These are phyloP conservation scores for Elsinoe ampelina DNA, from an alignment of 2,329 filamentous ascomycete genomes.

Conservation along the genomic window DNA sequence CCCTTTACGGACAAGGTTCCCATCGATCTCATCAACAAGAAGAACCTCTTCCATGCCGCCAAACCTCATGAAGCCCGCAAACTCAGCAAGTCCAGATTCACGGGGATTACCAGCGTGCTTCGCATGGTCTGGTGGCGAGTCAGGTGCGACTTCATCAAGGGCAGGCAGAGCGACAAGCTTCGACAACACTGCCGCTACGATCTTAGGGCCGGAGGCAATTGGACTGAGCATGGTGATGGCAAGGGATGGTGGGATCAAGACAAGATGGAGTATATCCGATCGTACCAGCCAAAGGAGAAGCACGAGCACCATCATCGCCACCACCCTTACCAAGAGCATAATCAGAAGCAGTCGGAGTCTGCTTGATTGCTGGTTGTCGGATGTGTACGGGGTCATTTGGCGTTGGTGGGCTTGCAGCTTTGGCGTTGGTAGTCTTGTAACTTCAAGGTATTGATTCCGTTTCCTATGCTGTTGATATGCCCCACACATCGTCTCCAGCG, in stretches of 20 bases:
- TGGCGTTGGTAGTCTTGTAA: neutral
- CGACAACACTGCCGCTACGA: neutral
- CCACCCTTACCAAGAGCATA: neutral
- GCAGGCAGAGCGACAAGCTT: slow-evolving; percentile 1
- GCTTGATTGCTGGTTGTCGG: too few relatives aligned
- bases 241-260: slow-evolving; percentile 7
- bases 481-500: too few relatives aligned
- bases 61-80: slow-evolving; percentile 6
- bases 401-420: neutral
- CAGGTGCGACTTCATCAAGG: slow-evolving; percentile 12
- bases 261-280: slow-evolving; percentile 8
- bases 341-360: neutral
- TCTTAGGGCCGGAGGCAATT: neutral
- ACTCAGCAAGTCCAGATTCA: neutral
- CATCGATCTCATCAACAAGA: neutral
- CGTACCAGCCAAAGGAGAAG: neutral
- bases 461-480: neutral
- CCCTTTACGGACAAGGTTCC: neutral
- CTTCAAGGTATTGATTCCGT: neutral
- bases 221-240: slow-evolving; percentile 3
- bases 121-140: slow-evolving; percentile 13
- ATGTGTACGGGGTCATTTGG: neutral
- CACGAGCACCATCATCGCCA: neutral
- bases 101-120: neutral
- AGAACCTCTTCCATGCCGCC: neutral